Base-by-base conservation (phyloP, 441 rosid species). In the Populus tomentosa region DNA sequence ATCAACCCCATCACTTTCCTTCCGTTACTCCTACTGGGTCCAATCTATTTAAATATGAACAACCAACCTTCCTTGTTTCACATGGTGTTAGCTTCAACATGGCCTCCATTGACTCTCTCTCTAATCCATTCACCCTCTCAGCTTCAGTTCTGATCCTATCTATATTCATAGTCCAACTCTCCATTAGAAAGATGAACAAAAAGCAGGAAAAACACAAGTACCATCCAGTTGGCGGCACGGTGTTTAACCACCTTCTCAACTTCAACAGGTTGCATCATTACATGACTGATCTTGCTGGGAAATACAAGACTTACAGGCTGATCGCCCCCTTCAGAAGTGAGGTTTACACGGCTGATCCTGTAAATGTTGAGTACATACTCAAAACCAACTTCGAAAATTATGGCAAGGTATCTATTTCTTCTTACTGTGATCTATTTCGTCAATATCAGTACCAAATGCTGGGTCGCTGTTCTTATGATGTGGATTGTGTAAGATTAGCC, bases 361-460 rank as follows among this genome's bases (percentile, higher is more conserved):
- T 75, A 9, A 89, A 89, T 38, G 92, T 90, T 61, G 94, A 90
- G 82, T 83, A 84, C 74, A 88, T 88, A 10, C 94, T 90, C 77
- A 90, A 89, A 85, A 88, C 89, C 21, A 90, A 90, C 79, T 90
- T 89, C 76, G 70, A 72, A 6, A 90, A 90, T n/a, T 90, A 83
- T 38, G 92, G 86, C 82, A 90, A 90, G 92, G 92, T 85, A 80
- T 5, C 28, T 71, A 1, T 26, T 38, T 21, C 0, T 66, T 14
- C 7, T 4, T 63, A 11, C 3, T 32, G 50, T 11, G 38, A 5
- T 13, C 14, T 20, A 36, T 21, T 38, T 18, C 30, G 7, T 5
- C 5, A 21, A 7, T 10, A 4, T 21, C 24, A 46, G 20, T 35
- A 24, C 8, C 2, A 16, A 2, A 9, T 23, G 20, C 14, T 40